Percentiles rank a stretch among this genome's conserved stretches.
Conservation (phyloP, 2,329 filamentous ascomycete genomes). For the Stemphylium beticola region DNA sequence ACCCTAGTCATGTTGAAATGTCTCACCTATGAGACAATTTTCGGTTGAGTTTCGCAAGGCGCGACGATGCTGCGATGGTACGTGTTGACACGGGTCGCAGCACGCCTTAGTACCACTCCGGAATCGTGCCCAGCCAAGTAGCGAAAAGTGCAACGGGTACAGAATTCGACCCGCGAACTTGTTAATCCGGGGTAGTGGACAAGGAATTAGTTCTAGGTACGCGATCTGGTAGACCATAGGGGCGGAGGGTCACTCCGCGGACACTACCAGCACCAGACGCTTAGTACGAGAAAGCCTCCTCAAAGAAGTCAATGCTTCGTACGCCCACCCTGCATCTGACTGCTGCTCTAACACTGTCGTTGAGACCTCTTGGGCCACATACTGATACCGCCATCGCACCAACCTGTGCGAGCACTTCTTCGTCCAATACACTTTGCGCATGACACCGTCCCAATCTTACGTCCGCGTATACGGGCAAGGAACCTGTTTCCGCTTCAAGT, state of each 20-base stretch:
- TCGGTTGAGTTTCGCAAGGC: too few species aligned
- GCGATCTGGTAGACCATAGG: neutral
- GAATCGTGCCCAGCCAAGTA: neutral
- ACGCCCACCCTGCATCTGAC: conserved; percentile 67
- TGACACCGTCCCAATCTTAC: conserved; percentile 86
- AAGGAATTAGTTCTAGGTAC: neutral
- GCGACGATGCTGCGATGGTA: neutral
- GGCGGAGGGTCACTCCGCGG: neutral
- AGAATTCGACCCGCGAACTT: neutral
- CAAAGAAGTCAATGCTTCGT: conserved; percentile 73
- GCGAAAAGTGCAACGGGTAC: neutral
- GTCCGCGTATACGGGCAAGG: conserved; percentile 62
- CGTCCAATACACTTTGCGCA: conserved; percentile 72
- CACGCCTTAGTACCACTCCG: neutral
- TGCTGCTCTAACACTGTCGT: conserved; percentile 72
- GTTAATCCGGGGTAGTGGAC: neutral
- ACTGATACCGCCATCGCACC: conserved; percentile 87
- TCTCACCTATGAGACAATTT: too few species aligned
- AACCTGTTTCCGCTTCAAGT: conserved; percentile 71
- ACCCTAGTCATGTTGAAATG: too few species aligned
- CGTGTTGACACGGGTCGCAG: neutral
- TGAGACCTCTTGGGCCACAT: conserved; percentile 73
- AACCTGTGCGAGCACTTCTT: conserved; percentile 76
- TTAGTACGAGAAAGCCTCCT: conserved; percentile 72
- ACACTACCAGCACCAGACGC: neutral